Evolutionary conservation across 208 protist species (phyloP), one percentile per base, ranked within the genome.

Genomic region (Acanthamoeba sp.): DNA sequence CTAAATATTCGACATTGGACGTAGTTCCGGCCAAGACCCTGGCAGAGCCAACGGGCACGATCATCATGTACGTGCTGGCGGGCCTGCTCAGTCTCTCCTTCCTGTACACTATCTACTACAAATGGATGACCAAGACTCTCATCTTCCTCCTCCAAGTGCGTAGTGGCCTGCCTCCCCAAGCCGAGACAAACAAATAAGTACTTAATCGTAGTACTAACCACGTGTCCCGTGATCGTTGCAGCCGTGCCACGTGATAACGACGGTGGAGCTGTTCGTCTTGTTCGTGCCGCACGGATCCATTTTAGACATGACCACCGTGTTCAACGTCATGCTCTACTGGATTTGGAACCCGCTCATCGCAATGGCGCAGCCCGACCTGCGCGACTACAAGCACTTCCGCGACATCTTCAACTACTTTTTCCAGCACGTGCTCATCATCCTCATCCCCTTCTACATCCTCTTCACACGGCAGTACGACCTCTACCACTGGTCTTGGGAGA

Each of bases 371-470:
- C 76, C 76, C 42, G 76, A 85, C 48, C 45, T 85, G 38, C 76
- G 76, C 76, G 76, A 85, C 76, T 85, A 85, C 76, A 85, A 85
- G 42, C 42, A 85, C 48, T 85, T n/a, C n/a, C 27, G 22, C 27
- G 76, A 85, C 42, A 29, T 59, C 16, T 85, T 85, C 42, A 85
- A 85, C 76, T 85, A n/a, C 76, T 85, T 52, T 24, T 85, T 85
- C 76, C 76, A 85, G 76, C 76, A 85, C 76, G 76, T 22, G 4
- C 48, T 85, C 45, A 85, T 85, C 76, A 85, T 85, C 10, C 40
- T 85, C 45, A 85, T 85, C 29, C 76, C 76, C 45, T 85, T 85
- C 76, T 85, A 85, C 45, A n/a, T 57, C 76, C 76, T 85, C 48
- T 57, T 85, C 48, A 59, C 76, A 45, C 76, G 76, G 2, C 76